phyloP scores from a whole-genome alignment of 208 protist genomes.

The Trichomonas vaginalis region DNA sequence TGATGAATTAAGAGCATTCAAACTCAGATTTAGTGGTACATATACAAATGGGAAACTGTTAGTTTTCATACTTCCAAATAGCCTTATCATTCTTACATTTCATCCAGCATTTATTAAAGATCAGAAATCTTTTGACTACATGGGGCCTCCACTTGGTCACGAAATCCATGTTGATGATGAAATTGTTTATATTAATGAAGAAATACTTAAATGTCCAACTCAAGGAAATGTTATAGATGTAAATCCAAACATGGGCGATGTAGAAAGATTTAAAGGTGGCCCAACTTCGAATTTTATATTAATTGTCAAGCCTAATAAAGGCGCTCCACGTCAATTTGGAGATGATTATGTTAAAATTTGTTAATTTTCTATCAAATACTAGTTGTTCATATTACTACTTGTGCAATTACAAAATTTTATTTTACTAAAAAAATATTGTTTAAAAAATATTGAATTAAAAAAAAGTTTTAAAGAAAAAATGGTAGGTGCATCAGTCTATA shows the following conservation, averaged over 20 bases:
- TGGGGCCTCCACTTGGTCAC: neutral
- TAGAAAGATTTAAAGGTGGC: neutral
- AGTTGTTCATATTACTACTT: too few species aligned
- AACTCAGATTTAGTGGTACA: neutral
- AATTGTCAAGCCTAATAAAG: neutral
- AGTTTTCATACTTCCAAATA: neutral
- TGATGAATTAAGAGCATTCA: neutral
- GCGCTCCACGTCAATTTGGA: neutral
- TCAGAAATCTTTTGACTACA: neutral
- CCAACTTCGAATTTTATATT: neutral
- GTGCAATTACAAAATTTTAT: too few species aligned
- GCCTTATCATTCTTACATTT: neutral
- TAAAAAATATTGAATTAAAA: too few species aligned
- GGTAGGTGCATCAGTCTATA: too few species aligned
- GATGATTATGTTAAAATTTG: neutral
- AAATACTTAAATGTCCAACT: neutral
- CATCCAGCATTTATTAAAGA: neutral
- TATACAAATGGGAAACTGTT: neutral
- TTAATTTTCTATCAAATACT: neutral
- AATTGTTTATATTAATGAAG: neutral
- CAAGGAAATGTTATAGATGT: neutral
- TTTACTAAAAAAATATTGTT: too few species aligned
- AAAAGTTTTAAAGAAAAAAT: too few species aligned
- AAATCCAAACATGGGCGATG: neutral
- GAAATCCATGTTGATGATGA: neutral